Evolutionary conservation across 2,329 filamentous ascomycete species (phyloP).

Genomic region (Periconia sp.): DNA sequence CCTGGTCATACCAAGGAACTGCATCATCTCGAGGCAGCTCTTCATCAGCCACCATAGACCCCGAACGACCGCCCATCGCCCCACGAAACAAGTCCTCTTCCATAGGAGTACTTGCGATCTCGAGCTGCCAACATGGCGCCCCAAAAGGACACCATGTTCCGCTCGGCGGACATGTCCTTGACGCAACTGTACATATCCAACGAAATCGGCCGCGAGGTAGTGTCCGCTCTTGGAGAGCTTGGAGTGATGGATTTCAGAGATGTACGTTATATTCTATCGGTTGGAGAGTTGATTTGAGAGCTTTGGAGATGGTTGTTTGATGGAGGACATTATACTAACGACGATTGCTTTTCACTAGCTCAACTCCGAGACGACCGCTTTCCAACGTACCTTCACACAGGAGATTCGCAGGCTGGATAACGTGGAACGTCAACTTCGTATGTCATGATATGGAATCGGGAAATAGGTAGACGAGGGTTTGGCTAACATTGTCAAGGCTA

Average conservation of each 20-base stretch:
- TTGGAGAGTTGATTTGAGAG: constrained; percentile 7
- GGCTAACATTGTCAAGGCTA: constrained; percentile 63
- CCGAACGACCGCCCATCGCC: constrained; percentile 20
- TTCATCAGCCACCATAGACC: constrained; percentile 30
- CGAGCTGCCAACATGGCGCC: constrained; percentile 58
- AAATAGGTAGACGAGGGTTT: background rate
- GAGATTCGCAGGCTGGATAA: constrained; percentile 97
- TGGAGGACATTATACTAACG: constrained; percentile 28
- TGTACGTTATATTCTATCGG: constrained; percentile 59
- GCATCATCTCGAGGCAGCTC: constrained; percentile 32
- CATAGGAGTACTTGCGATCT: constrained; percentile 24
- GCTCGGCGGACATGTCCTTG: constrained; percentile 99
- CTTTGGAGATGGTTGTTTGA: constrained; percentile 18
- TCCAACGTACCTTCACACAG: constrained; percentile 95
- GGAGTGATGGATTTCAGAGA: constrained; percentile 97
- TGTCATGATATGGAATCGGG: constrained; percentile 42
- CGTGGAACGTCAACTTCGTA: constrained; percentile 95
- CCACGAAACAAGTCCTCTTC: constrained; percentile 22
- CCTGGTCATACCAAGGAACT: constrained; percentile 1
- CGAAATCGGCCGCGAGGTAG: constrained; percentile 96
- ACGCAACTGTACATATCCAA: constrained; percentile 99
- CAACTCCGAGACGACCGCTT: constrained; percentile 88
- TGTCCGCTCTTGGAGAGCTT: constrained; percentile 93
- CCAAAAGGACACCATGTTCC: constrained; percentile 89
- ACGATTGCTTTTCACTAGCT: constrained; percentile 58